Conservation (phyloP, 441 rosid genomes). For the Metrosideros polymorpha region DNA sequence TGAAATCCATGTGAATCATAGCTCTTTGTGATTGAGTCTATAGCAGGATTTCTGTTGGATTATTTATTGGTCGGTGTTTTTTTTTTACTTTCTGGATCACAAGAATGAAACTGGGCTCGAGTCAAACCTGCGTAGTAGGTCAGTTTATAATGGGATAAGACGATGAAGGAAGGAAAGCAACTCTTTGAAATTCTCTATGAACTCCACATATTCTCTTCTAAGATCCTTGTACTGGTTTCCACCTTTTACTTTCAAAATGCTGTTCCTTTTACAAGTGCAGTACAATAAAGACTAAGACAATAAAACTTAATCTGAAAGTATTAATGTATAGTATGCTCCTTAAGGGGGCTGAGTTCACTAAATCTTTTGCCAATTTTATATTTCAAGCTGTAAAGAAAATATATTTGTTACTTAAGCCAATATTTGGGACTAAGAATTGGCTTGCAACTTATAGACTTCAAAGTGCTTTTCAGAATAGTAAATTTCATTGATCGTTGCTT, state of each 20-base stretch:
- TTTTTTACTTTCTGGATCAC: no score
- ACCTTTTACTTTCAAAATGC: background rate
- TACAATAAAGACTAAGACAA: background rate
- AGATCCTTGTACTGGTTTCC: background rate
- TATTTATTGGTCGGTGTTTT: no score
- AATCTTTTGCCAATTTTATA: no score
- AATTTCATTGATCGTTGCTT: background rate
- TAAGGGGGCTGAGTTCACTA: background rate
- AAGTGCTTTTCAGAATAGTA: background rate
- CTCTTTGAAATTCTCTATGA: no score
- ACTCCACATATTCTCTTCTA: background rate
- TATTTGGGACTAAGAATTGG: background rate
- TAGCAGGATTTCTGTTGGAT: no score
- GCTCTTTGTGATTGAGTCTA: no score
- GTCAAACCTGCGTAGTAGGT: no score
- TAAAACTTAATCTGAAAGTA: background rate
- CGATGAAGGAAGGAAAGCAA: no score
- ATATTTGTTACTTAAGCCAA: background rate
- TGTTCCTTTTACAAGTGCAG: background rate
- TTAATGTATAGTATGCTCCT: background rate
- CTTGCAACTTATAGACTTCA: background rate
- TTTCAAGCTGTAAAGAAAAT: no score
- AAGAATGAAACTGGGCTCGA: no score
- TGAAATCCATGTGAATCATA: no score
- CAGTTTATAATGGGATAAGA: no score